Evolutionary conservation across 2,329 filamentous ascomycete genomes (phyloP), one percentile per base, ranked within the genome.

Genomic region (Neopestalotiopsis sp.): DNA sequence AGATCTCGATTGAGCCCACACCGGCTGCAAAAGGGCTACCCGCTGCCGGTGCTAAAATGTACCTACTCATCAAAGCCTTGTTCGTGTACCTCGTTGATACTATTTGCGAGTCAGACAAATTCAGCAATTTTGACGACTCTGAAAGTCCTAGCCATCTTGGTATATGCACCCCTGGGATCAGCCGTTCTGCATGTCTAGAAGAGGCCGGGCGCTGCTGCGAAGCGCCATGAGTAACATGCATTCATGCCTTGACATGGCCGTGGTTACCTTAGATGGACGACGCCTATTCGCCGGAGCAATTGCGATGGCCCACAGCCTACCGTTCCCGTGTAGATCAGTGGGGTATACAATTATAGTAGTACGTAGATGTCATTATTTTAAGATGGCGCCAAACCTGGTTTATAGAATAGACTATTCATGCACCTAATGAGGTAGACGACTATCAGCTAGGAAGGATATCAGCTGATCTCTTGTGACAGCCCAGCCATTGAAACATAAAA

Each of bases 301-400:
- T 20, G 9, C 45, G 5, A 53, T n/a, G 45, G 45, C 45, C 45
- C 45, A 53, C 45, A 53, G 45, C 17, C 20, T 53, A 53, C 45
- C 45, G 45, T 53, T 53, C 45, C 45, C 45, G 45, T 53, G 45
- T 53, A 53, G 45, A 53, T 53, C 45, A 53, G 45, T 24, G 45
- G 45, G 45, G 45, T 53, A 53, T n/a, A 53, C 45, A 20, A 53
- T 20, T 53, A 53, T 53, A 53, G 6, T 53, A 53, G 6, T 53
- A 53, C 9, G 45, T 20, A 53, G 45, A n/a, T n/a, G 45, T 53
- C 20, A 53, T 38, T 53, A 20, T n/a, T 53, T 53, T 17, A 53
- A n/a, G 20, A 17, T 9, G 45, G 45, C 20, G n/a, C 45, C 45
- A 53, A 28, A 53, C 45, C 45, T 53, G 17, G 17, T 10, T 53